phyloP scores from a whole-genome alignment of 305 asterid species.

The Ilex paraguariensis region DNA sequence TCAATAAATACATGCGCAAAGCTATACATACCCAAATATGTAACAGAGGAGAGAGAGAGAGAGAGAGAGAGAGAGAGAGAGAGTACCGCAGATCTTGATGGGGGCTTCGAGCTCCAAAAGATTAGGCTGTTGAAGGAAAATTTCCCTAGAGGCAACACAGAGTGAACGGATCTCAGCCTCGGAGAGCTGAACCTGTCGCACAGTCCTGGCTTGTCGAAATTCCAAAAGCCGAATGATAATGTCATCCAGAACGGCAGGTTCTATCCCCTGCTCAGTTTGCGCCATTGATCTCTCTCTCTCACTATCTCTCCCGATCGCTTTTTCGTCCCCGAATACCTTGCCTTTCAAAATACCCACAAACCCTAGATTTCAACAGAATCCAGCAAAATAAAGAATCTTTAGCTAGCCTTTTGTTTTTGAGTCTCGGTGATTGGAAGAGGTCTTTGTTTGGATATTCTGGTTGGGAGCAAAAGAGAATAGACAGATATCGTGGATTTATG shows the following conservation, averaged over 20 bases:
- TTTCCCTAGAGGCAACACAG: constrained; percentile 59
- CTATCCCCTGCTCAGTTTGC: constrained; percentile 66
- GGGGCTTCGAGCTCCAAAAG: constrained; percentile 94
- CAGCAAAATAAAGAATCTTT: no score
- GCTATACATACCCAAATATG: background rate
- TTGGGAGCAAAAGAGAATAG: background rate
- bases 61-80: background rate
- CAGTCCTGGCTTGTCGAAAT: constrained; percentile 64
- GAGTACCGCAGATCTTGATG: constrained; percentile 88
- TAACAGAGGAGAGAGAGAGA: background rate
- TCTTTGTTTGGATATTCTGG: background rate
- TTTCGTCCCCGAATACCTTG: no score
- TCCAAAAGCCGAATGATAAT: constrained; percentile 75
- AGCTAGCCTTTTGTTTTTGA: background rate
- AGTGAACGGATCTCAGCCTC: constrained; percentile 85
- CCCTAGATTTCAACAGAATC: background rate
- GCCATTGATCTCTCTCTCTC: constrained; percentile 26
- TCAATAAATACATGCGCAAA: no score
- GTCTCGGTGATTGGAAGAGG: background rate
- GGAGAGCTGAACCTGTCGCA: constrained; percentile 77
- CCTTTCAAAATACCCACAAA: background rate
- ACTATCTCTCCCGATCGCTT: constrained; percentile 2
- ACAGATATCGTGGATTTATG: no score
- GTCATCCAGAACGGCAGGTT: constrained; percentile 74
- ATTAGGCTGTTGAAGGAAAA: constrained; percentile 83